Base-by-base conservation (phyloP, 495 filamentous ascomycete genomes). In the Polyplosphaeria fusca region DNA sequence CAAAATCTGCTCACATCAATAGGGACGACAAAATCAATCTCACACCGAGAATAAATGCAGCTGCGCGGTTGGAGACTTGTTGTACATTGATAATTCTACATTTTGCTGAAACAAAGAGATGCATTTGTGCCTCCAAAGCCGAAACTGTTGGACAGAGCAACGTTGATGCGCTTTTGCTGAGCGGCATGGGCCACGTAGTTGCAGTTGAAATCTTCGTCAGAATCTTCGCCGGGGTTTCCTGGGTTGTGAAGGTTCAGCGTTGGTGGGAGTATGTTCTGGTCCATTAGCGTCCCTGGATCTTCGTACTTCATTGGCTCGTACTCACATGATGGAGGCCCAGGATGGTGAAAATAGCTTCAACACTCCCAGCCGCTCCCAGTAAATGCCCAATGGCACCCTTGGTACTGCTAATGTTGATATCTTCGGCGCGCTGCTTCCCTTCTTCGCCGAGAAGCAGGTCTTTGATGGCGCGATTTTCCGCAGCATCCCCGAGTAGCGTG, bases 121-220 rank as follows among this genome's bases (percentile, higher is more conserved):
- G 91, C 91, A 74, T 97, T 97, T 7, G 93, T 98, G 25, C 93
- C 93, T 9, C 93, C 93, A 75, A 98, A 98, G 1, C 93, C 93
- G 77, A 98, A 98, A 67, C 92, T 97, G 66, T 98, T 98, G 18
- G 88, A 90, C 63, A 98, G 58, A 27, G 86, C 86, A 23, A 91
- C 87, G 52, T 86, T 77, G 20, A 96, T 83, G 9, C 74, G 54
- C 60, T 82, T 82, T 24, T 85, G 68, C 67, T 96, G 91, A 1
- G 87, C 77, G 26, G 76, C 57, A 1, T 82, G 75, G 0, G 90
- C 83, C 2, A 94, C 83, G 72, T 95, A 92, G 70, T 98, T 96
- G 76, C 89, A 95, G 49, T 85, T 76, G 46, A 91, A 89, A 7
- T 82, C 87, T 47, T 83, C 60, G n/a, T n/a, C n/a, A n/a, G n/a